Evolutionary conservation across 2,329 filamentous ascomycete genomes (phyloP), one percentile per base, ranked within the genome.

Genomic region (Xylaria sp.): DNA sequence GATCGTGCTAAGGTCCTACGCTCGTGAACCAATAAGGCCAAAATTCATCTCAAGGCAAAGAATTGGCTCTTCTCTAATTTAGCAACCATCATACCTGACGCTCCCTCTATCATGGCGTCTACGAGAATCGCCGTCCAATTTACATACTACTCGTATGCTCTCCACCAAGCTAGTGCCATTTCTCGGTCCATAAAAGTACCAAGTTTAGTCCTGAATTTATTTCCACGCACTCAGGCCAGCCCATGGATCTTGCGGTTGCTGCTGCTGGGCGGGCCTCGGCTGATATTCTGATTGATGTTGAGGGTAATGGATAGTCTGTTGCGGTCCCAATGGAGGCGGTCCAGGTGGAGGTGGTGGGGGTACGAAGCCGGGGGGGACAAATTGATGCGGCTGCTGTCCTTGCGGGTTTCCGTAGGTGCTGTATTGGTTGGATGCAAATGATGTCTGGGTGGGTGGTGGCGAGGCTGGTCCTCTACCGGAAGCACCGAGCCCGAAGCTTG

Each of bases 331-430:
- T 1, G 88, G 88, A 7, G 88, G 88, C 3, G 88, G 88, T 0
- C 87, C 88, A 0, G 88, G 89, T 1, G 88, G 88, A 1, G 88
- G 89, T 6, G 89, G 88, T 2, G 89, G 89, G 4, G 87, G 88
- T 45, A 90, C 85, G 69, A 89, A 89, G 3, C 88, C 87, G 0
- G 82, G 81, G 14, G 87, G 86, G 34, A 87, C 82, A 62, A 85
- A 86, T 14, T 81, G 79, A 69, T 81, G 81, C 70, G 78, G 81
- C 77, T 72, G 81, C 61, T 81, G 76, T n/a, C 71, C 79, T 68
- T 81, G 80, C 27, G 80, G 82, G 66, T 83, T 84, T 71, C 79
- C 82, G 71, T 84, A 85, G 7, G 84, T 79, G 84, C 77, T 83
- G 75, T 79, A 79, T 75, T 82, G 77, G 84, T 82, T 81, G 82